Conservation (phyloP, 1,284 basidiomycete species). For the Ganoderma sinense region DNA sequence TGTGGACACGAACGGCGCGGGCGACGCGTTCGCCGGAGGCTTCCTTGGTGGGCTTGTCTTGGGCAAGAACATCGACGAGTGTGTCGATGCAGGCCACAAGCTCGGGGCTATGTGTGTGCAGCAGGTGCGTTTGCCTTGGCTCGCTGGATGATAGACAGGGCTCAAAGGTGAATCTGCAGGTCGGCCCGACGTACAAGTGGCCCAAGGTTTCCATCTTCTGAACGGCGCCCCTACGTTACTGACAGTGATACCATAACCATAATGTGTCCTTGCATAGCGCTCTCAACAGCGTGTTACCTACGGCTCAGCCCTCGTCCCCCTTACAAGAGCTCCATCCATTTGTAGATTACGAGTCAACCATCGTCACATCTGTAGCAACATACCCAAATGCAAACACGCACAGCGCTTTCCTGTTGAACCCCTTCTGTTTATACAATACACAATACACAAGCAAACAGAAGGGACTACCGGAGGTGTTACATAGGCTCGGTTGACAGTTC, state of each 20-base stretch:
- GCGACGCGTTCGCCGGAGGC: conserved; percentile 98
- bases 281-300: conserved; percentile 50
- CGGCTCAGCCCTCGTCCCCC: conserved; percentile 19
- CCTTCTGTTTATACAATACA: neutral
- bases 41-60: conserved; percentile 89
- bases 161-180: conserved; percentile 67
- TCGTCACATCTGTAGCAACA: conserved; percentile 36
- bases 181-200: conserved; percentile 82
- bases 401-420: neutral
- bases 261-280: conserved; percentile 37
- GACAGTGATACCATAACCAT: neutral
- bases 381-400: conserved; percentile 18
- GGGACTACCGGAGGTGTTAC: neutral
- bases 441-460: neutral
- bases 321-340: conserved; percentile 19
- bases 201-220: conserved; percentile 78
- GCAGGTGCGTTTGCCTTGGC: conserved; percentile 60
- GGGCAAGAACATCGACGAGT: conserved; percentile 84
- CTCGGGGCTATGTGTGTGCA: conserved; percentile 91
- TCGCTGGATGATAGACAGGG: neutral
- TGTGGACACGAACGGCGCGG: conserved; percentile 99
- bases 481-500: neutral
- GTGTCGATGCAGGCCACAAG: conserved; percentile 89
- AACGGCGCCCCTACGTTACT: conserved; percentile 14
- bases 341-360: conserved; percentile 40